phyloP scores from a whole-genome alignment of 192 early-diverging fungal genomes.

The Dimargaris cristalligena region DNA sequence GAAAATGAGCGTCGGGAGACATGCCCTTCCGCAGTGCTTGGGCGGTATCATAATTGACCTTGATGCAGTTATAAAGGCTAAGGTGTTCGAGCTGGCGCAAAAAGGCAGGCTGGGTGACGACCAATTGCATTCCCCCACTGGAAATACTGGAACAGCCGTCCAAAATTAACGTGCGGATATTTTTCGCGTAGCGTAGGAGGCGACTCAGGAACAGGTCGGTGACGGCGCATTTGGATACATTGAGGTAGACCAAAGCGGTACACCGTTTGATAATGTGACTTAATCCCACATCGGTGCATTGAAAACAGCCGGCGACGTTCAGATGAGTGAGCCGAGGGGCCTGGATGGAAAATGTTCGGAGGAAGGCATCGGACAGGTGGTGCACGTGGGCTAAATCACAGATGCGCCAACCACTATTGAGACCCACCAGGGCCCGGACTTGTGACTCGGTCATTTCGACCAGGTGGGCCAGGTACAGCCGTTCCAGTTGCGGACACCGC shows the following conservation, averaged over 20 bases:
- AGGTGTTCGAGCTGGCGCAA: neutral
- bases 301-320: slow-evolving; percentile 1
- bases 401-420: neutral
- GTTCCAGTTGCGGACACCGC: neutral
- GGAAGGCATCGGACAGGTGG: neutral
- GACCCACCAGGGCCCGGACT: neutral
- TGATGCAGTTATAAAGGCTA: slow-evolving; percentile 1
- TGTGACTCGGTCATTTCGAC: neutral
- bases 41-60: slow-evolving; percentile 7
- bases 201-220: slow-evolving; percentile 1
- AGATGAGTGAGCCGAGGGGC: slow-evolving; percentile 4
- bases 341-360: slow-evolving; percentile 2
- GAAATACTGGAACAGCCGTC: neutral
- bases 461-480: neutral
- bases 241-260: neutral
- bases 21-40: neutral
- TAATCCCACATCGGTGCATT: neutral
- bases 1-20: slow-evolving; percentile 4
- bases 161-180: neutral
- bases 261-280: slow-evolving; percentile 11
- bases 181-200: slow-evolving; percentile 2
- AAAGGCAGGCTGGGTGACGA: neutral
- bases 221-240: slow-evolving; percentile 1
- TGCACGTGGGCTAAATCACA: slow-evolving; percentile 4
- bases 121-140: neutral